A percentile compares a stretch with the other conserved stretches of the same genome.
These are phyloP conservation scores for Claviceps sorghi DNA, from an alignment of 2,329 filamentous ascomycete genomes.

Conservation along the genomic window DNA sequence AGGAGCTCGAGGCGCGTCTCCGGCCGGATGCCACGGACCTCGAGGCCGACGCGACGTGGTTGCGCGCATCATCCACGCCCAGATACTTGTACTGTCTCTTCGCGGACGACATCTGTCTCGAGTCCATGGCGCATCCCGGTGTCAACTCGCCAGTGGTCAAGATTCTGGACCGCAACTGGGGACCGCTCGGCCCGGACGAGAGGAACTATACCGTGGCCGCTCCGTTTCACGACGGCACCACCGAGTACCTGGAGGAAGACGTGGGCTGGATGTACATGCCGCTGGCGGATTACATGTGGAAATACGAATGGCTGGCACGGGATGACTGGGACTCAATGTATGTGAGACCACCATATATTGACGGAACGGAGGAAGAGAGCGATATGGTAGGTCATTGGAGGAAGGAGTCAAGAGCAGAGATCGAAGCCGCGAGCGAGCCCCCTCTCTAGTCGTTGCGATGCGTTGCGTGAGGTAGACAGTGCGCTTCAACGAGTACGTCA, in stretches of 20 bases:
- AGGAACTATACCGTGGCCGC: neutral
- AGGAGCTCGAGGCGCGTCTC: slow-evolving; percentile 1
- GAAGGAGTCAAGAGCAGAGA: too few species aligned
- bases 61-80: neutral
- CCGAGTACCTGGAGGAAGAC: neutral
- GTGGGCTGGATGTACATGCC: slow-evolving; percentile 1
- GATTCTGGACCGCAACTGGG: neutral
- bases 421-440: too few species aligned
- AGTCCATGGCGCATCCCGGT: neutral
- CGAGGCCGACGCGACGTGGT: neutral
- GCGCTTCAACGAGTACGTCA: neutral
- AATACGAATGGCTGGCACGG: neutral
- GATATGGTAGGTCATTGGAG: neutral
- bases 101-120: slow-evolving; percentile 1
- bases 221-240: neutral
- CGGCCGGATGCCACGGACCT: neutral
- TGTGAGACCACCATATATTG: neutral
- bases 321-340: neutral
- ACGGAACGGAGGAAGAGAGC: neutral
- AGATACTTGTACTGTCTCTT: slow-evolving; percentile 2
- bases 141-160: neutral
- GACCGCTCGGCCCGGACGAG: neutral
- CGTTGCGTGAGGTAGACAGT: too few species aligned
- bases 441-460: too few species aligned
- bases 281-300: neutral